Evolutionary conservation across 164 flowering plant genomes (phyloP), one percentile per base, ranked within the genome.

Genomic region (Kingdonia uniflora): DNA sequence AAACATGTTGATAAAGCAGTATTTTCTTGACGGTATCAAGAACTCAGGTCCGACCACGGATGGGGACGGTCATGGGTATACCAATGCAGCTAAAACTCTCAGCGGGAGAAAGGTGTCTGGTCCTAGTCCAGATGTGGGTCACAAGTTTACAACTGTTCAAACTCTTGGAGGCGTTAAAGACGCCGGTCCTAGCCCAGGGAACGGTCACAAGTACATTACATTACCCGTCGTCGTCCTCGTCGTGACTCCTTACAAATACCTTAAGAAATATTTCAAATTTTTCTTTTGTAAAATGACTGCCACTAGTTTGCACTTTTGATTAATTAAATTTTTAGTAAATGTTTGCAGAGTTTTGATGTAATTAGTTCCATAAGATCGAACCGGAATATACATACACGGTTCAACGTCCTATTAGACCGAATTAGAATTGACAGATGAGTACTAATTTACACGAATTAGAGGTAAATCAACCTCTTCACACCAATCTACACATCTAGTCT

Each of bases 381-480:
- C 35, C 35, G 35, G 8, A 3, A 29, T 8, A 4, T 8, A 8
- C 35, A 29, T 29, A 29, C 35, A 29, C 4, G 35, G 4, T 29
- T 29, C 4, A 3, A 29, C 4, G 35, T 29, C n/a, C n/a, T n/a
- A n/a, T n/a, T n/a, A n/a, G n/a, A n/a, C n/a, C n/a, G n/a, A n/a
- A n/a, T n/a, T n/a, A n/a, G n/a, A n/a, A n/a, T n/a, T n/a, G n/a
- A n/a, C n/a, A n/a, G n/a, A n/a, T n/a, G n/a, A n/a, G 35, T 29
- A 3, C 35, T 29, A 29, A 29, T 29, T 29, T 29, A 29, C 6
- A 8, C 35, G n/a, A 29, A 3, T 69, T 42, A 85, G 51, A 49
- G 94, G 95, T 73, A 90, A 63, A 66, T 84, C 94, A 52, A 87
- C 80, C 74, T 92, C 96, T 37, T 84, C 84, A 43, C 78, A 75